Evolutionary conservation across 441 rosid genomes (phyloP).

Genomic region (Syzygium syzygioides): DNA sequence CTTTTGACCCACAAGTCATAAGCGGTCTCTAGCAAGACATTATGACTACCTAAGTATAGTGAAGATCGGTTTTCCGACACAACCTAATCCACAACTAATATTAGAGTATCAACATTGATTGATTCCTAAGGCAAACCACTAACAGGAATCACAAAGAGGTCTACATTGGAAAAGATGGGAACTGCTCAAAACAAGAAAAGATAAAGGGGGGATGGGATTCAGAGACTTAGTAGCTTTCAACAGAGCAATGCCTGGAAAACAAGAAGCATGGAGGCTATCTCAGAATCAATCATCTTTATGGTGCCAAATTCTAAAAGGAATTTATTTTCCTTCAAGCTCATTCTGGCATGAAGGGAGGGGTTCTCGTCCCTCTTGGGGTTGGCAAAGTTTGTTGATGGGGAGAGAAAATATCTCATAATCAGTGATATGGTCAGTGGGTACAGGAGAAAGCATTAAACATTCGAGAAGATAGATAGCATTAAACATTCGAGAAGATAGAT

Average conservation of each 20-base stretch:
- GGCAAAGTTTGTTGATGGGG: neutral
- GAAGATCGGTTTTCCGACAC: too few species aligned
- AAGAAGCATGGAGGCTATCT: neutral
- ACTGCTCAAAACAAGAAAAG: neutral
- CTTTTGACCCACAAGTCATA: too few species aligned
- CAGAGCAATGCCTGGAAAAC: neutral
- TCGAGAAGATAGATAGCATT: too few species aligned
- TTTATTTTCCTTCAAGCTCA: neutral
- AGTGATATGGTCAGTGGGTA: too few species aligned
- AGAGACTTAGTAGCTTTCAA: neutral
- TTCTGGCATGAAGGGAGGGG: neutral
- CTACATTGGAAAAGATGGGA: neutral
- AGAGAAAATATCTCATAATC: neutral
- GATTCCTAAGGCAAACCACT: too few species aligned
- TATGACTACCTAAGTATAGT: too few species aligned
- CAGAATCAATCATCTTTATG: accelerated
- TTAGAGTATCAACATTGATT: too few species aligned
- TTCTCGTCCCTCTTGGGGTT: neutral
- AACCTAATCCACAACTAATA: too few species aligned
- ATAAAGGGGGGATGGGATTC: neutral
- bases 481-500: neutral
- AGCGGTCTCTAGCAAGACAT: too few species aligned
- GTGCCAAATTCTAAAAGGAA: neutral
- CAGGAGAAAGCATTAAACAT: too few species aligned
- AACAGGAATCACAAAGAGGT: neutral